Evolutionary conservation across 331 rosid species (phyloP).

Genomic region (Arachis monticola): DNA sequence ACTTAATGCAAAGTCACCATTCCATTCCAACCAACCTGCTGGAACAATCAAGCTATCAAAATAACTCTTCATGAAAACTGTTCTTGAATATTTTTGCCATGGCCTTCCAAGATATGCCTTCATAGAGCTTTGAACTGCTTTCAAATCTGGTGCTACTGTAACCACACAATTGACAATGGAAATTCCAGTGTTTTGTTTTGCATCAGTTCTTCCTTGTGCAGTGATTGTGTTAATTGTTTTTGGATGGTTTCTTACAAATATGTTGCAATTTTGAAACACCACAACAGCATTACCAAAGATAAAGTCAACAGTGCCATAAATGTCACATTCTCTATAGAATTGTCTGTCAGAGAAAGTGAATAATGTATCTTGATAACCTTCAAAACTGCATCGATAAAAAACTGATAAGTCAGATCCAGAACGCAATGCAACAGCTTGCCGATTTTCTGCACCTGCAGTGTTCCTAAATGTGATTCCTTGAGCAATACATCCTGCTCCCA

Average conservation of each 20-base stretch:
- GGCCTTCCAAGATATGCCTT: conserved; percentile 39
- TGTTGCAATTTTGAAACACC: conserved; percentile 31
- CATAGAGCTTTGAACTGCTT: conserved; percentile 1
- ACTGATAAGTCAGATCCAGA: conserved; percentile 32
- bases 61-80: conserved; percentile 34
- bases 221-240: conserved; percentile 30
- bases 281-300: conserved; percentile 32
- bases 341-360: conserved; percentile 9
- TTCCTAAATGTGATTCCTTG: conserved; percentile 23
- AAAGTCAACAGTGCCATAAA: conserved; percentile 29
- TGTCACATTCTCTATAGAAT: conserved; percentile 31
- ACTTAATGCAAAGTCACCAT: conserved; percentile 35
- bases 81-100: conserved; percentile 35
- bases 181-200: conserved; percentile 35
- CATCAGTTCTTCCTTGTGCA: conserved; percentile 33
- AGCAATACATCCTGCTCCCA: conserved; percentile 33
- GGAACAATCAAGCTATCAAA: conserved; percentile 34
- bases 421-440: conserved; percentile 24
- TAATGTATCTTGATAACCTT: conserved; percentile 35
- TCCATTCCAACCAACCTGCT: conserved; percentile 41
- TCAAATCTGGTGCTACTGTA: conserved; percentile 14
- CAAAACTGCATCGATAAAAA: conserved; percentile 24
- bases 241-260: conserved; percentile 5
- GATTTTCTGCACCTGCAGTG: conserved; percentile 34
- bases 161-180: conserved; percentile 20